Conservation (phyloP, 1,284 basidiomycete species). For the Agaricales sp. region DNA sequence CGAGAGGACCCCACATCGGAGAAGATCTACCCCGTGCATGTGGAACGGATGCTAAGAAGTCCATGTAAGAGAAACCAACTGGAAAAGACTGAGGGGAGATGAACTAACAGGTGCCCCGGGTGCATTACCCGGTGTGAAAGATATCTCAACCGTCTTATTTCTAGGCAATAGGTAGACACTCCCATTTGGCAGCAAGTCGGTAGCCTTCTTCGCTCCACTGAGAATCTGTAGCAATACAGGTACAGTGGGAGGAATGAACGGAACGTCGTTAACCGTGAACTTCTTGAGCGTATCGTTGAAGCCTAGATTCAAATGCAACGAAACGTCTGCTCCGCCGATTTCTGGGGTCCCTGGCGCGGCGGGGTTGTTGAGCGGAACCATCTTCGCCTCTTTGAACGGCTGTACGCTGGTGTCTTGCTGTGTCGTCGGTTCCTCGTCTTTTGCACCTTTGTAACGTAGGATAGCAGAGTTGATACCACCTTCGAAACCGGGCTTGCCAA, state of each 20-base stretch:
- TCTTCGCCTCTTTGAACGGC: background rate
- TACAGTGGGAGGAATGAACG: conserved; percentile 26
- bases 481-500: conserved; percentile 13
- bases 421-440: background rate
- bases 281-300: conserved; percentile 11
- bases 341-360: conserved; percentile 21
- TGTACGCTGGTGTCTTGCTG: background rate
- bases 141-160: conserved; percentile 35
- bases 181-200: conserved; percentile 32
- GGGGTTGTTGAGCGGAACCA: conserved; percentile 13
- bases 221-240: conserved; percentile 44
- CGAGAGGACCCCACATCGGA: background rate
- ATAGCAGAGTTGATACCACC: conserved; percentile 24
- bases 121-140: conserved; percentile 1
- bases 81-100: background rate
- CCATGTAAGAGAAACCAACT: conserved; percentile 10
- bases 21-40: background rate
- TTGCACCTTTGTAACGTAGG: conserved; percentile 17
- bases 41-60: conserved; percentile 9
- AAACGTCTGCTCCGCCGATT: conserved; percentile 25
- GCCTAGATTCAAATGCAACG: conserved; percentile 19
- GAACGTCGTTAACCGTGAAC: conserved; percentile 8
- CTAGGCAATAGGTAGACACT: conserved; percentile 33
- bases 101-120: background rate
- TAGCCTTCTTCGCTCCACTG: conserved; percentile 30